Percentiles rank a stretch among this genome's conserved stretches.
Evolutionary conservation across 805 yeast genomes (phyloP).

Genomic region (Myxozyma vanderwaltii): DNA sequence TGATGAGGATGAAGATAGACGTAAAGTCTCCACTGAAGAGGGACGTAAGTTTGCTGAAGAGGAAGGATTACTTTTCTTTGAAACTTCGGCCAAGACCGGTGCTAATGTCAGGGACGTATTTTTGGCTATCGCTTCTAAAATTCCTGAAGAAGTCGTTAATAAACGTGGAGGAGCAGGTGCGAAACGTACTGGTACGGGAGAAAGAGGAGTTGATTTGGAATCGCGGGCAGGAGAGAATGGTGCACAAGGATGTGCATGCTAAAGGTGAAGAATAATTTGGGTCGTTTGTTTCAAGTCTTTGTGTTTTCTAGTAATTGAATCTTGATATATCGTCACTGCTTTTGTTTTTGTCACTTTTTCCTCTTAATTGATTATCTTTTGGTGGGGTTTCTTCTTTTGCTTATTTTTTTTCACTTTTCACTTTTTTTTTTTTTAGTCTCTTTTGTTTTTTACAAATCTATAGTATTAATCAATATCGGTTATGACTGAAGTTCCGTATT

Average conservation of each 20-base stretch:
- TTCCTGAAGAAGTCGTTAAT: conserved; percentile 55
- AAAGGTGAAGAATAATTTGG: neutral
- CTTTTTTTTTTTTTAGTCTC: neutral
- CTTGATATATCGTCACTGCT: too few relatives aligned
- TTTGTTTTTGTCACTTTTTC: too few relatives aligned
- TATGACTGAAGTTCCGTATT: too few relatives aligned
- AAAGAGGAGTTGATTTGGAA: conserved; percentile 32
- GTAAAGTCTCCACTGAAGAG: conserved; percentile 84
- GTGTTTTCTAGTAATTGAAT: neutral
- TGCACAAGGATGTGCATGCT: conserved; percentile 33
- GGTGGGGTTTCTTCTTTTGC: too few relatives aligned
- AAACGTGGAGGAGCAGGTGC: conserved; percentile 32
- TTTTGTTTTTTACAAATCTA: too few relatives aligned
- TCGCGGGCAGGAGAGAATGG: conserved; percentile 20
- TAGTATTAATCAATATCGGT: too few relatives aligned
- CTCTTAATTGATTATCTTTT: too few relatives aligned
- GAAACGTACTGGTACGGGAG: conserved; percentile 29
- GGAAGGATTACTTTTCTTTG: conserved; percentile 86
- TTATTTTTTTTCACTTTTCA: too few relatives aligned
- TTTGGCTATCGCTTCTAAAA: conserved; percentile 82
- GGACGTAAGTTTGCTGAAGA: conserved; percentile 87
- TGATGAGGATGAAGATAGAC: conserved; percentile 37
- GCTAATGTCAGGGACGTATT: conserved; percentile 89
- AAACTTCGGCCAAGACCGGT: conserved; percentile 91
- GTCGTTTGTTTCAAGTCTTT: neutral